Percentiles rank a stretch among this genome's conserved stretches.
These are phyloP conservation scores for Goffeauzyma gilvescens DNA, from an alignment of 768 basidiomycete genomes.

Conservation along the genomic window DNA sequence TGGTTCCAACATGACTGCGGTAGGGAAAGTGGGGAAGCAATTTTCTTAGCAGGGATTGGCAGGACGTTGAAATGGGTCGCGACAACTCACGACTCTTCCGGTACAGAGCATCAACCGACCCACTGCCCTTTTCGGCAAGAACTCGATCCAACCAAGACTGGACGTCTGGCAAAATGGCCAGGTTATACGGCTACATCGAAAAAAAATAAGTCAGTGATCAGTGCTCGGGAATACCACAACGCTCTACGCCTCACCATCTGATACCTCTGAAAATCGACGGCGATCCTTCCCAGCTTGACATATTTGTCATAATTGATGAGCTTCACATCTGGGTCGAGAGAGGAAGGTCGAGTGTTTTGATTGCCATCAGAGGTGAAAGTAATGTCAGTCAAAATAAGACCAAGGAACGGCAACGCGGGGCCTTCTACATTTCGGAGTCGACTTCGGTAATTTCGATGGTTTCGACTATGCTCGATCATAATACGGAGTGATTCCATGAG, in stretches of 20 bases:
- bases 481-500: slow-evolving; percentile 62
- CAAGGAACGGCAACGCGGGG: slow-evolving; percentile 88
- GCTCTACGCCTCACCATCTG: slow-evolving; percentile 20
- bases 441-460: slow-evolving; percentile 46
- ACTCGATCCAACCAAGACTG: slow-evolving; percentile 36
- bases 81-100: slow-evolving; percentile 27
- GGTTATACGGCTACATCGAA: slow-evolving; percentile 36
- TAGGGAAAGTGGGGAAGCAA: not conserved
- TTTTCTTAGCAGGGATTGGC: not conserved
- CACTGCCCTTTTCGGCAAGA: slow-evolving; percentile 25
- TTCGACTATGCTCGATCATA: slow-evolving; percentile 80
- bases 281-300: slow-evolving; percentile 66
- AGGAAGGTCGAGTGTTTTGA: slow-evolving; percentile 61
- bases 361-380: slow-evolving; percentile 95
- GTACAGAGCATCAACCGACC: slow-evolving; percentile 26
- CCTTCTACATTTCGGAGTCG: slow-evolving; percentile 70
- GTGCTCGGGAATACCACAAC: slow-evolving; percentile 4
- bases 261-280: slow-evolving; percentile 43
- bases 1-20: slow-evolving; percentile 28
- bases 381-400: slow-evolving; percentile 41
- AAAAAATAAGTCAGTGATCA: not conserved
- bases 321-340: slow-evolving; percentile 52
- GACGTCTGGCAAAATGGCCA: slow-evolving; percentile 75
- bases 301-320: slow-evolving; percentile 95
- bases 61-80: not conserved